Evolutionary conservation across 2,329 filamentous ascomycete genomes (phyloP).

Genomic region (Keithomyces neogunnii): DNA sequence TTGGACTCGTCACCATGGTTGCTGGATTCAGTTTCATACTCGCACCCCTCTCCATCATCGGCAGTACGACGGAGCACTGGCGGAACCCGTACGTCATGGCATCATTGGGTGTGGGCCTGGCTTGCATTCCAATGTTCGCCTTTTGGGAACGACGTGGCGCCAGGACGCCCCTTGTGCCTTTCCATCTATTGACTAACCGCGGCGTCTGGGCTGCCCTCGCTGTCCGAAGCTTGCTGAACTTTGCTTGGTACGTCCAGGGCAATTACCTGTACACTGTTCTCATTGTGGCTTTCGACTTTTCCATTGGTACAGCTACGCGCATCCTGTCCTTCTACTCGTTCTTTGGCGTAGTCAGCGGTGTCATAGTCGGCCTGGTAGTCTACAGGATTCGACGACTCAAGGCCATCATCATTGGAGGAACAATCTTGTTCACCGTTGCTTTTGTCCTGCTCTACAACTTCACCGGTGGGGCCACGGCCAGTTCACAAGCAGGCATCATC

Average conservation of each 20-base stretch:
- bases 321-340: conserved; percentile 47
- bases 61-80: conserved; percentile 40
- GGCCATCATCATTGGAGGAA: conserved; percentile 48
- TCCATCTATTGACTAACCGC: conserved; percentile 49
- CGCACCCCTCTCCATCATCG: conserved; percentile 45
- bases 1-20: conserved; percentile 39
- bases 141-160: conserved; percentile 44
- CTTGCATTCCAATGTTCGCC: conserved; percentile 39
- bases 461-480: conserved; percentile 36
- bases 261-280: conserved; percentile 54
- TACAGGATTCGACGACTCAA: conserved; percentile 45
- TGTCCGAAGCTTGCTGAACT: conserved; percentile 40
- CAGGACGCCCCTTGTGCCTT: conserved; percentile 45
- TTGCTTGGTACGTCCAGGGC: conserved; percentile 48
- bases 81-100: conserved; percentile 39
- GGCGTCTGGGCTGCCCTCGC: conserved; percentile 52
- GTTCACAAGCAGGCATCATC: conserved; percentile 41
- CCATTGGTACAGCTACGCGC: conserved; percentile 43
- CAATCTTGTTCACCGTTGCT: conserved; percentile 44
- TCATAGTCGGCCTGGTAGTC: conserved; percentile 42
- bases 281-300: conserved; percentile 48
- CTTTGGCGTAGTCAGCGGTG: conserved; percentile 45
- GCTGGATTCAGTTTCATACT: conserved; percentile 38
- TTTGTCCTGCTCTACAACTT: conserved; percentile 48
- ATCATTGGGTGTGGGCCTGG: conserved; percentile 41